Base-by-base conservation (phyloP, 495 filamentous ascomycete genomes). In the Articulospora tetracladia region DNA sequence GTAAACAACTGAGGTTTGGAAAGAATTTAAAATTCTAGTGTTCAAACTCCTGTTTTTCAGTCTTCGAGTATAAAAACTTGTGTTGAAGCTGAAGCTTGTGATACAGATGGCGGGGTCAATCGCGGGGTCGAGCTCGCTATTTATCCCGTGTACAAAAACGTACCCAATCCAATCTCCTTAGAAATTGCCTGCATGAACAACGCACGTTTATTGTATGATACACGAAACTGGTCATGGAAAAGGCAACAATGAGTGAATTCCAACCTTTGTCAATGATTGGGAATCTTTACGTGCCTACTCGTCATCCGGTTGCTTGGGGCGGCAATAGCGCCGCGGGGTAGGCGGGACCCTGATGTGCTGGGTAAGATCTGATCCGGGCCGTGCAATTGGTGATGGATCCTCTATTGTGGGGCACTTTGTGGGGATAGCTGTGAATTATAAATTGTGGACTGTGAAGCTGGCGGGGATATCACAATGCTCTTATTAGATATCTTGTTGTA, bases 201-300 rank as follows among this genome's bases (percentile, higher is more conserved):
- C n/a, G n/a, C 34, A n/a, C 10, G 34, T n/a, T 39, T 39, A 39
- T 39, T 10, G 34, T 39, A 10, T 10, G 34, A 39, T n/a, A 39
- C n/a, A 39, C n/a, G 34, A 10, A 39, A 39, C n/a, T n/a, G n/a
- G 34, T 10, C 10, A 39, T n/a, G 34, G 34, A 39, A 39, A n/a
- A 39, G 34, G 10, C 10, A n/a, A 39, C 34, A 39, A 10, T 39
- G n/a, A n/a, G 34, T 39, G 34, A n/a, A 39, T 39, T 50, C 25
- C 47, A 25, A 50, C 25, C 10, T 50, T 50, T 50, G 47, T 50
- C 24, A 50, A 22, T 25, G 47, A 50, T 50, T 50, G 47, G 20
- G 25, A 50, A 50, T 50, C 20, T 3, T 25, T 27, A 2, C 11
- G 25, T 50, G 47, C 25, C 25, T 8, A 50, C 22, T 50, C 20